phyloP scores from a whole-genome alignment of 1,284 basidiomycete species.

The Trichosporon inkin region DNA sequence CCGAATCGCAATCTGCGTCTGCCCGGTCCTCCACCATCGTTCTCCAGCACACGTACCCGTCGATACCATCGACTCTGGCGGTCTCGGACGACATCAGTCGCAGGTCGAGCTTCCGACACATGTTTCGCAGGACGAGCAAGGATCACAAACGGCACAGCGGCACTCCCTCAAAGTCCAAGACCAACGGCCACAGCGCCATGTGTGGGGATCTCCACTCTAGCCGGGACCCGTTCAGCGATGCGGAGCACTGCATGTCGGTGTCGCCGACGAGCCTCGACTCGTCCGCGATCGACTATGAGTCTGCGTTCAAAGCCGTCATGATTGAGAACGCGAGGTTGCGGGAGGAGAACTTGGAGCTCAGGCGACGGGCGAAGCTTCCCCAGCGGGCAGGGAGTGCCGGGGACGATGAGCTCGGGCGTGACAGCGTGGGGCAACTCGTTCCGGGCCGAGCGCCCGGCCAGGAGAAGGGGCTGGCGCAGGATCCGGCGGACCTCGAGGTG shows the following conservation, averaged over 20 bases:
- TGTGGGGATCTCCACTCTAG: not conserved
- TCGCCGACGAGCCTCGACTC: not conserved
- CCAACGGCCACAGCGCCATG: not conserved
- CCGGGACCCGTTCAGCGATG: not conserved
- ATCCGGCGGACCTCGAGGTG: not conserved
- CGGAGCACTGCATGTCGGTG: not conserved
- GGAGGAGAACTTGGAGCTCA: not conserved
- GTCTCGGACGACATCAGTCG: not conserved
- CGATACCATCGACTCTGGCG: not conserved
- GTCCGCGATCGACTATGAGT: not conserved
- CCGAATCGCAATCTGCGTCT: not conserved
- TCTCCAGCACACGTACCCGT: not conserved
- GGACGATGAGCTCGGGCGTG: not conserved
- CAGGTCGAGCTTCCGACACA: not conserved
- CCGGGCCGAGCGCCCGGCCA: no score
- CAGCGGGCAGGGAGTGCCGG: not conserved
- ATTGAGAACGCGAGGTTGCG: conserved; percentile 1
- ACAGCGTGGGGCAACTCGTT: not conserved
- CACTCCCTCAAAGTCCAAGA: not conserved
- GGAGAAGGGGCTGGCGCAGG: no score
- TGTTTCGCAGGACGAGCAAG: not conserved
- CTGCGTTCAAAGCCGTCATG: not conserved
- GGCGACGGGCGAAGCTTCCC: not conserved
- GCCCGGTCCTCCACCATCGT: not conserved
- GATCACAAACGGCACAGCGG: not conserved